Percentiles rank a stretch among this genome's conserved stretches.
phyloP scores from a whole-genome alignment of 2,329 filamentous ascomycete genomes.

The Fusarium armeniacum region DNA sequence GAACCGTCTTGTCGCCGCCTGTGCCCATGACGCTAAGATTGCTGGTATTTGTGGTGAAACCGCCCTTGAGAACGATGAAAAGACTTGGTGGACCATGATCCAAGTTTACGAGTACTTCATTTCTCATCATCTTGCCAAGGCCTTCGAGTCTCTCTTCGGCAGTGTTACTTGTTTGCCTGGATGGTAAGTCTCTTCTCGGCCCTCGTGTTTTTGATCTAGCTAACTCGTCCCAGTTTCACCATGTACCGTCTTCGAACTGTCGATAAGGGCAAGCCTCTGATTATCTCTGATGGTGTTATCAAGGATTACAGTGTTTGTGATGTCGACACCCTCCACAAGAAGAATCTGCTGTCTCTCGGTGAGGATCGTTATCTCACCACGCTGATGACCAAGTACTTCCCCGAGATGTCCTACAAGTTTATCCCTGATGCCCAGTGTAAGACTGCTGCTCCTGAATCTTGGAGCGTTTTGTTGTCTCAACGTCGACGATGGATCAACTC shows the following conservation, averaged over 20 bases:
- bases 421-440: constrained; percentile 92
- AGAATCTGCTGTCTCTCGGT: constrained; percentile 93
- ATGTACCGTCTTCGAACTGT: constrained; percentile 98
- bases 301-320: constrained; percentile 88
- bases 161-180: constrained; percentile 98
- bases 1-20: constrained; percentile 92
- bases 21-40: constrained; percentile 94
- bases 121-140: constrained; percentile 95
- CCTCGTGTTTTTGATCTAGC: constrained; percentile 3
- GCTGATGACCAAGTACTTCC: constrained; percentile 98
- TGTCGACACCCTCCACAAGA: constrained; percentile 96
- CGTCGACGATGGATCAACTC: constrained; percentile 99
- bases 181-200: constrained; percentile 76
- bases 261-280: constrained; percentile 93
- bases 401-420: constrained; percentile 95
- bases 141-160: constrained; percentile 97
- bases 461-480: constrained; percentile 95
- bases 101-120: constrained; percentile 99
- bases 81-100: constrained; percentile 99
- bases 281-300: constrained; percentile 91
- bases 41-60: constrained; percentile 98
- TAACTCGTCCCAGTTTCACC: constrained; percentile 79
- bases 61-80: constrained; percentile 93
- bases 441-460: constrained; percentile 93
- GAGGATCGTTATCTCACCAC: constrained; percentile 98